Evolutionary conservation across 306 rosid species (phyloP).

Genomic region (Gastrolobium villosum): DNA sequence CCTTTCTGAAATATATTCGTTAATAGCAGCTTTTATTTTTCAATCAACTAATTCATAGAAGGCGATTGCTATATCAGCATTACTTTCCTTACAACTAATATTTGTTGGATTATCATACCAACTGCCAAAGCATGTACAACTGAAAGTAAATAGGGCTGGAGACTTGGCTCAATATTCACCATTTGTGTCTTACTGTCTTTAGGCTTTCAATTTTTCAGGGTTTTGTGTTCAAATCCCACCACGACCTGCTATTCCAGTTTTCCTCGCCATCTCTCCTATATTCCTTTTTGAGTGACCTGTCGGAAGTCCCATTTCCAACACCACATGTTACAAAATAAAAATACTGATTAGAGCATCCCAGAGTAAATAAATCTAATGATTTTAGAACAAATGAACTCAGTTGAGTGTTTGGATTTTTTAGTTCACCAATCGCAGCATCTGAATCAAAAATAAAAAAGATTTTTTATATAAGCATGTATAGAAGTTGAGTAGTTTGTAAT

Average conservation of each 20-base stretch:
- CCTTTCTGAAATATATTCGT: conserved; percentile 16
- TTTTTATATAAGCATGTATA: conserved; percentile 1
- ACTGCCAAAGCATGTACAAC: conserved; percentile 18
- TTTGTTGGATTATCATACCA: conserved; percentile 18
- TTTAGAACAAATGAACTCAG: conserved; percentile 3
- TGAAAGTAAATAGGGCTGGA: conserved; percentile 9
- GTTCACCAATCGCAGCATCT: conserved; percentile 3
- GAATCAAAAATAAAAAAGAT: not conserved
- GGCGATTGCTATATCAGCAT: conserved; percentile 10
- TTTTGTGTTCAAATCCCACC: conserved; percentile 6
- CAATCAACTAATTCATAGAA: conserved; percentile 6
- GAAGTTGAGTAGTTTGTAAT: not conserved
- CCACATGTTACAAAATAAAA: too few species aligned
- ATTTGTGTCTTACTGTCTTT: not conserved
- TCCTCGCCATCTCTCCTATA: too few species aligned
- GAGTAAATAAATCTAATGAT: not conserved
- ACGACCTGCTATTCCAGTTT: not conserved
- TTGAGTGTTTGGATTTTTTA: conserved; percentile 18
- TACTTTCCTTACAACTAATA: conserved; percentile 18
- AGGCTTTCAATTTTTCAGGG: conserved; percentile 14
- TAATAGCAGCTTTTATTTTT: conserved; percentile 3
- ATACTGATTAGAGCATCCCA: not conserved
- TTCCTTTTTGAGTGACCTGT: too few species aligned
- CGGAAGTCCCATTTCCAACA: too few species aligned
- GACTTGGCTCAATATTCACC: conserved; percentile 4